Percentiles rank a stretch among this genome's conserved stretches.
phyloP scores from a whole-genome alignment of 257 asterid genomes.

The Plantago ovata region DNA sequence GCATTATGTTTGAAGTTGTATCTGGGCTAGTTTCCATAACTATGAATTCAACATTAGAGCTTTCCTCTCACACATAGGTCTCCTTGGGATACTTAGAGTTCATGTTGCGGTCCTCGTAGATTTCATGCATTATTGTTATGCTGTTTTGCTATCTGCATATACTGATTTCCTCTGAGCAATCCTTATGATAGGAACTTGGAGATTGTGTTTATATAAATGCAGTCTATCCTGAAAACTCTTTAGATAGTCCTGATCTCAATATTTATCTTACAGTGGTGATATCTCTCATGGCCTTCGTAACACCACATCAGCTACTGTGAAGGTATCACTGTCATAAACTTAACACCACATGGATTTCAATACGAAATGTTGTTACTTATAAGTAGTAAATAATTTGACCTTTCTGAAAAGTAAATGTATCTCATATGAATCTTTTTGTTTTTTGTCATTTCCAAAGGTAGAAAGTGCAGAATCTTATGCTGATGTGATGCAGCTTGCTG shows the following conservation, averaged over 20 bases:
- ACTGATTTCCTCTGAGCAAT: not conserved
- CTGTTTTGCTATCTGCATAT: conserved; percentile 6
- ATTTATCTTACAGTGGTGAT: conserved; percentile 59
- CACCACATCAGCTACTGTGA: conserved; percentile 72
- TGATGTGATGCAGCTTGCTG: conserved; percentile 61
- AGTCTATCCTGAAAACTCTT: conserved; percentile 6
- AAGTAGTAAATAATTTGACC: too few relatives aligned
- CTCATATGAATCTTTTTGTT: not conserved
- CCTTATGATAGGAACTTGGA: not conserved
- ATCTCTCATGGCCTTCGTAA: conserved; percentile 85
- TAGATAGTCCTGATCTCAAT: conserved; percentile 24
- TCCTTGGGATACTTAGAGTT: not conserved
- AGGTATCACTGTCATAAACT: conserved; percentile 40
- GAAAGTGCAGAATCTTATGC: conserved; percentile 69
- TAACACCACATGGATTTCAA: not conserved
- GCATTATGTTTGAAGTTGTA: not conserved
- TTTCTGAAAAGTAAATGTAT: not conserved
- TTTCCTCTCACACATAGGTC: not conserved
- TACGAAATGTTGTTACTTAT: not conserved
- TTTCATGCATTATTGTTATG: conserved; percentile 2
- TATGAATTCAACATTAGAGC: not conserved
- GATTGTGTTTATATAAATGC: conserved; percentile 12
- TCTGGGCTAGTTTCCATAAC: not conserved
- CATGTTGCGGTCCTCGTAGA: conserved; percentile 10
- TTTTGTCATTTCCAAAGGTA: conserved; percentile 40